Conservation (phyloP, 225 moss, liverwort and hornwort genomes). For the Sphagnum contortum region DNA sequence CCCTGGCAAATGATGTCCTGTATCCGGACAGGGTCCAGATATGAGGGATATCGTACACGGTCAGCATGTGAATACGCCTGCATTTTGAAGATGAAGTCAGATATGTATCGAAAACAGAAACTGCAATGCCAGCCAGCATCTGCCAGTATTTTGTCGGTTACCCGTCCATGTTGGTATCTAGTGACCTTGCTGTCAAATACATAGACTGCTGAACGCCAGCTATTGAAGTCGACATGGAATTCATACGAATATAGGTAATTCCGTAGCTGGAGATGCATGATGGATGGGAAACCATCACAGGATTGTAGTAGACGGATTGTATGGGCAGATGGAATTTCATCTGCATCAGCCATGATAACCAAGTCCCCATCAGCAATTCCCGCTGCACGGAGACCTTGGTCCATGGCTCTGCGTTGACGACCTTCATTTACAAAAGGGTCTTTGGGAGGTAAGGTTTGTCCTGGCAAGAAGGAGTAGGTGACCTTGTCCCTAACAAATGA, state of each 20-base stretch:
- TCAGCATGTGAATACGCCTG: conserved; percentile 73
- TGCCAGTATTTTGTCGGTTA: conserved; percentile 45
- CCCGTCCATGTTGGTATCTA: conserved; percentile 36
- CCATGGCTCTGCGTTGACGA: conserved; percentile 37
- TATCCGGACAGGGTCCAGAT: conserved; percentile 40
- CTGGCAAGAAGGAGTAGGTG: conserved; percentile 31
- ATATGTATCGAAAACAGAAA: conserved; percentile 65
- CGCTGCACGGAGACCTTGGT: conserved; percentile 17
- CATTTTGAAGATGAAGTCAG: conserved; percentile 73
- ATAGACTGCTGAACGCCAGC: conserved; percentile 60
- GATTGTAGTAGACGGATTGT: conserved; percentile 57
- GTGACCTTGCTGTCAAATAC: conserved; percentile 16
- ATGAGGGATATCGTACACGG: conserved; percentile 50
- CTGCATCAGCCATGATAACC: conserved; percentile 59
- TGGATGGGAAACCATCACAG: conserved; percentile 60
- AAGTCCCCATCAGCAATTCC: conserved; percentile 57
- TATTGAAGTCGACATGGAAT: conserved; percentile 51
- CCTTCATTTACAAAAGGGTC: conserved; percentile 48
- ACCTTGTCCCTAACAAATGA: conserved; percentile 40
- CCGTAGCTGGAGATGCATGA: conserved; percentile 60
- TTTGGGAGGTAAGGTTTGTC: conserved; percentile 26
- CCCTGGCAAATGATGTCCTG: conserved; percentile 62
- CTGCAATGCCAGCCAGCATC: conserved; percentile 93
- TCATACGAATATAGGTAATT: conserved; percentile 74
- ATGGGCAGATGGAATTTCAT: conserved; percentile 71